Evolutionary conservation across 352 stramenopile species (phyloP).

Genomic region (Pythium guiyangense): DNA sequence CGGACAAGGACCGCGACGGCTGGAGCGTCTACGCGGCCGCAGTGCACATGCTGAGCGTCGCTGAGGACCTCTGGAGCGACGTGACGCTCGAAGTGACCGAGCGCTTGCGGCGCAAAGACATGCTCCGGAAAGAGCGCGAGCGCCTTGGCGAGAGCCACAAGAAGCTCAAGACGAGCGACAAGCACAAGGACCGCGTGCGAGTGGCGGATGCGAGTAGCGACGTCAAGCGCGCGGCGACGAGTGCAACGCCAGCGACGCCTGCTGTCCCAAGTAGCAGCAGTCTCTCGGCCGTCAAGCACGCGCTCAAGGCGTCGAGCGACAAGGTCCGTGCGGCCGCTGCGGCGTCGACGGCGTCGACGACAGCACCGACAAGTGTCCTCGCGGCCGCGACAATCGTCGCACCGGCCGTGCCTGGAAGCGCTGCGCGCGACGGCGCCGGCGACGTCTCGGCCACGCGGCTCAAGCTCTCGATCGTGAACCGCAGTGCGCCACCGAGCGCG

Average conservation of each 20-base stretch:
- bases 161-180: conserved; percentile 39
- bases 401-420: not conserved
- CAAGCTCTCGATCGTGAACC: conserved; percentile 64
- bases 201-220: not conserved
- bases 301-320: conserved; percentile 2
- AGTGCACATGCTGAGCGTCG: conserved; percentile 60
- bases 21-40: conserved; percentile 81
- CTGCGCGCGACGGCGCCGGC: conserved; percentile 7
- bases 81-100: conserved; percentile 78
- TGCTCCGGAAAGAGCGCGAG: conserved; percentile 66
- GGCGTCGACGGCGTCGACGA: not conserved
- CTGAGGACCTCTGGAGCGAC: conserved; percentile 77
- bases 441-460: conserved; percentile 48
- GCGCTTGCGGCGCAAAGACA: conserved; percentile 57
- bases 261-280: not conserved
- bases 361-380: conserved; percentile 1
- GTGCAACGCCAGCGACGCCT: conserved; percentile 11
- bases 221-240: conserved; percentile 4
- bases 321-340: conserved; percentile 5
- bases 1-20: conserved; percentile 75
- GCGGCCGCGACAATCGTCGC: conserved; percentile 7
- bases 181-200: conserved; percentile 16
- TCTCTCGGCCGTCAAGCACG: not conserved
- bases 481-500: conserved; percentile 3
- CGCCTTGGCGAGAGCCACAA: conserved; percentile 35